These are phyloP conservation scores for Rhododendron kiyosumense DNA, from an alignment of 148 eudicot species.

Conservation along the genomic window DNA sequence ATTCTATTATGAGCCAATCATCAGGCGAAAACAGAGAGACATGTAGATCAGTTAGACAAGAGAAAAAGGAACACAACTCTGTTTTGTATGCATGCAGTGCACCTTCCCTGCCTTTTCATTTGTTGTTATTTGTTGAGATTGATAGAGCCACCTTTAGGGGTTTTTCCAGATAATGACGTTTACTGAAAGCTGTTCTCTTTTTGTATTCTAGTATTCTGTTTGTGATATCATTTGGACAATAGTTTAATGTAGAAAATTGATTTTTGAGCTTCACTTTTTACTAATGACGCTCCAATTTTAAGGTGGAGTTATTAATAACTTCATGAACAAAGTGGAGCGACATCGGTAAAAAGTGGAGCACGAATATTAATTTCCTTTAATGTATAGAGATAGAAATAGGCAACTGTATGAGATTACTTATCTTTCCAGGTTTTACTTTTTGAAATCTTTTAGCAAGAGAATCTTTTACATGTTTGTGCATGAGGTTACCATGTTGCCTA, in stretches of 20 bases:
- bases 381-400: neutral
- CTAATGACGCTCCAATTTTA: too few relatives aligned
- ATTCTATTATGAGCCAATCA: conserved; percentile 8
- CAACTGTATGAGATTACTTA: neutral
- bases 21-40: neutral
- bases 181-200: neutral
- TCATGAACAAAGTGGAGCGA: too few relatives aligned
- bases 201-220: neutral
- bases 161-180: conserved; percentile 17
- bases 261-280: too few relatives aligned
- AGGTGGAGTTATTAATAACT: too few relatives aligned
- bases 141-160: conserved; percentile 11
- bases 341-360: too few relatives aligned
- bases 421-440: neutral
- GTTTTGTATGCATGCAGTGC: conserved; percentile 9
- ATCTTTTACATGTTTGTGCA: neutral
- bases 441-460: neutral
- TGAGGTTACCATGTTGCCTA: neutral
- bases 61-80: neutral
- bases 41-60: neutral
- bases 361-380: neutral
- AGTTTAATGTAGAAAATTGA: neutral
- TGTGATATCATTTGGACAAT: neutral
- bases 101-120: neutral
- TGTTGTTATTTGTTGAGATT: conserved; percentile 10